Percentiles rank a stretch among this genome's conserved stretches.
Evolutionary conservation across 1,139 yeast genomes (phyloP).

Genomic region (Nakaseomyces kungkrabaensis): DNA sequence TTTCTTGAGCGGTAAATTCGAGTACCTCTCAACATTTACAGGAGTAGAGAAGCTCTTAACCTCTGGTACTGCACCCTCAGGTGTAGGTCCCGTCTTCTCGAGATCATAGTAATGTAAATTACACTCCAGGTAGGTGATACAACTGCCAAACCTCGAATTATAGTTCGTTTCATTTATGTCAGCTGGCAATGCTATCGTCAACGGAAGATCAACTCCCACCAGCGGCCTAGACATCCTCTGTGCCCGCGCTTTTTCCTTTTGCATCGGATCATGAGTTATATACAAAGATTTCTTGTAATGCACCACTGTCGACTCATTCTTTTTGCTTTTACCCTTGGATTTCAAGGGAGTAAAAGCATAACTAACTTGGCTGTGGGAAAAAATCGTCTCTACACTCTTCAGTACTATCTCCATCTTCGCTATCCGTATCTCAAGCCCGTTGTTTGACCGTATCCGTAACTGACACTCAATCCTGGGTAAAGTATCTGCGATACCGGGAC

Average conservation of each 20-base stretch:
- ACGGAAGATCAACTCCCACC: constrained; percentile 50
- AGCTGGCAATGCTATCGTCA: constrained; percentile 48
- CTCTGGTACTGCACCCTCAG: background rate
- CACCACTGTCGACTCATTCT: constrained; percentile 32
- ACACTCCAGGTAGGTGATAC: constrained; percentile 25
- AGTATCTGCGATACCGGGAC: constrained; percentile 56
- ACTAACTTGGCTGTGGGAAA: constrained; percentile 3
- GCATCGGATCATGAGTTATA: constrained; percentile 17
- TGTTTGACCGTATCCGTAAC: constrained; percentile 28
- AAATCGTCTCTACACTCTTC: constrained; percentile 23
- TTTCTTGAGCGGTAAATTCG: constrained; percentile 19
- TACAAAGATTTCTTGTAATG: constrained; percentile 29
- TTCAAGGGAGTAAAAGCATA: background rate
- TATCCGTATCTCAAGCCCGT: constrained; percentile 63
- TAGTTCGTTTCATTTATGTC: constrained; percentile 39
- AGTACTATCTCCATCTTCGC: constrained; percentile 48
- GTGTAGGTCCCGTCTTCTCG: constrained; percentile 5
- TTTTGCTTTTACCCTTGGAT: constrained; percentile 10
- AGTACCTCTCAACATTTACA: constrained; percentile 27
- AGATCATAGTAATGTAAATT: constrained; percentile 15
- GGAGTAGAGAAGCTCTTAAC: constrained; percentile 16
- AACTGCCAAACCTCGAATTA: constrained; percentile 27
- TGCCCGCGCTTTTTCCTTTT: constrained; percentile 9
- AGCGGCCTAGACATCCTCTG: constrained; percentile 27
- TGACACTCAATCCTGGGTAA: constrained; percentile 33